Conservation (phyloP, 495 filamentous ascomycete genomes). For the Lepidopterella palustris region DNA sequence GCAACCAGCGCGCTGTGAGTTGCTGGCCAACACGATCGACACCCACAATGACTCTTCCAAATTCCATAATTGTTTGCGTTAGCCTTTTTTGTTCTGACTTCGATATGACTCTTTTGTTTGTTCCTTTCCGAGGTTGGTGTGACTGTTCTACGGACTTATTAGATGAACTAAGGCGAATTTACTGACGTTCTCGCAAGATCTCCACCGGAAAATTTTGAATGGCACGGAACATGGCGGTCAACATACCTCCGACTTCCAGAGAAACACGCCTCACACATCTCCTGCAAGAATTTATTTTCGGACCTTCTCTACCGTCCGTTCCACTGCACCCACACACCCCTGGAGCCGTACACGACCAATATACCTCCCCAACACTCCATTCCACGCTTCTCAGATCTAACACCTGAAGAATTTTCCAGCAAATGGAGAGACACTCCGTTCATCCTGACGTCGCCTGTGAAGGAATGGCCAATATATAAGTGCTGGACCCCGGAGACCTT, state of each 20-base stretch:
- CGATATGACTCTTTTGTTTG: not conserved
- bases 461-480: constrained; percentile 70
- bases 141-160: too few species aligned
- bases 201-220: constrained; percentile 48
- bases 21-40: too few species aligned
- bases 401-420: constrained; percentile 63
- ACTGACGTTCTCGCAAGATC: constrained; percentile 25
- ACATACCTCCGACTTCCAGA: constrained; percentile 63
- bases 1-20: too few species aligned
- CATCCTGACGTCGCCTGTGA: constrained; percentile 79
- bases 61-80: too few species aligned
- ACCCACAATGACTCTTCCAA: too few species aligned
- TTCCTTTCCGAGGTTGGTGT: too few species aligned
- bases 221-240: constrained; percentile 82
- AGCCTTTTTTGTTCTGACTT: too few species aligned
- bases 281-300: constrained; percentile 78
- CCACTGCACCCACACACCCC: constrained; percentile 69
- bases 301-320: constrained; percentile 89
- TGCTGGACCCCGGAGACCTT: constrained; percentile 66
- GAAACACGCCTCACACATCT: constrained; percentile 46
- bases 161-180: too few species aligned
- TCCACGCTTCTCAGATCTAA: constrained; percentile 58
- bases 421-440: constrained; percentile 80
- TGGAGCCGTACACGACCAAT: constrained; percentile 57
- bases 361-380: constrained; percentile 75